phyloP scores from a whole-genome alignment of 257 asterid species.

The Solanum sitiens region DNA sequence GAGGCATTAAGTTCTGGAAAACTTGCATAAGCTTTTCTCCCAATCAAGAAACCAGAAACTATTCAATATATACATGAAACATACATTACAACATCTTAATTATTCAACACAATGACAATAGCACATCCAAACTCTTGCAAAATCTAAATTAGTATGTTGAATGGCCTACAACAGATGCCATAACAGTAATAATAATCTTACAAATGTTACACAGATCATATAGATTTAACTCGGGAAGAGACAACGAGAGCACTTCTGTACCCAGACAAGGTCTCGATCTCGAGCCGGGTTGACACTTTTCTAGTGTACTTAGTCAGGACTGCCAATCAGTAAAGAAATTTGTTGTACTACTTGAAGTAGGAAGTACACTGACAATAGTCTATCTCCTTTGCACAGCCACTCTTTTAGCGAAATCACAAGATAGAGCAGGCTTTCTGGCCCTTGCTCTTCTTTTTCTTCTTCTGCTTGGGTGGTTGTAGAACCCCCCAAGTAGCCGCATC shows the following conservation, averaged over 20 bases:
- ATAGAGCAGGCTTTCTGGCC: constrained; percentile 52
- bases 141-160: not conserved
- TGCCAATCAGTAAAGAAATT: not conserved
- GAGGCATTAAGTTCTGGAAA: not conserved
- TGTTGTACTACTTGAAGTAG: not conserved
- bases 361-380: not conserved
- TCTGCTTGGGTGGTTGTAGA: constrained; percentile 63
- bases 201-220: not conserved
- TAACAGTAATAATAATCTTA: not conserved
- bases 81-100: not conserved
- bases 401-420: constrained; percentile 17
- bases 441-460: constrained; percentile 69
- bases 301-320: not conserved
- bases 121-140: not conserved
- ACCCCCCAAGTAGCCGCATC: constrained; percentile 76
- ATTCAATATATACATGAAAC: not conserved
- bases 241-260: not conserved
- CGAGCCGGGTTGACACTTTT: not conserved
- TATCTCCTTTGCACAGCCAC: not conserved
- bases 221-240: not conserved
- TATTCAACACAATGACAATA: not conserved
- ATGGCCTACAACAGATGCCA: not conserved
- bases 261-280: not conserved
- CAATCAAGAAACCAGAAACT: not conserved
- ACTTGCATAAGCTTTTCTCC: not conserved